Evolutionary conservation across 805 yeast species (phyloP).

Genomic region (Pichia paraexigua): DNA sequence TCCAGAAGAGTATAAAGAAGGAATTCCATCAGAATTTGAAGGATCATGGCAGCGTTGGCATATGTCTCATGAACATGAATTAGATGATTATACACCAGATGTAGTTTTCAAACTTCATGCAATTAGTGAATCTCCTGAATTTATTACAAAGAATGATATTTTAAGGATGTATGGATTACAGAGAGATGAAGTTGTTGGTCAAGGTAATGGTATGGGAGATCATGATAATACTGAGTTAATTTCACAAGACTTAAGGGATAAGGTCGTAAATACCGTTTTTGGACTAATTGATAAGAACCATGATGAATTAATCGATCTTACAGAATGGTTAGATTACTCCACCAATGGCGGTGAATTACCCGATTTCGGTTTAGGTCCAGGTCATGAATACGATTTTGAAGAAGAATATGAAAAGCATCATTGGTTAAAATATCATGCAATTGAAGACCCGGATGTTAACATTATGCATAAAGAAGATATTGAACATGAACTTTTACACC

Average conservation of each 20-base stretch:
- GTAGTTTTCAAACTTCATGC: constrained; percentile 81
- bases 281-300: constrained; percentile 53
- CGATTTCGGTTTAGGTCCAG: constrained; percentile 83
- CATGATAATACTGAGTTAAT: constrained; percentile 60
- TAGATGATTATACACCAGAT: constrained; percentile 34
- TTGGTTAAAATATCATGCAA: constrained; percentile 75
- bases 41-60: constrained; percentile 80
- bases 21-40: constrained; percentile 40
- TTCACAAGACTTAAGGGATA: constrained; percentile 44
- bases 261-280: constrained; percentile 50
- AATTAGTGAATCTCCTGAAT: constrained; percentile 45
- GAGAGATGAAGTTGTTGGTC: constrained; percentile 69
- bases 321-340: constrained; percentile 63
- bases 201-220: constrained; percentile 83
- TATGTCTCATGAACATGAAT: constrained; percentile 81
- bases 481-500: constrained; percentile 80
- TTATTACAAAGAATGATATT: constrained; percentile 45
- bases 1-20: constrained; percentile 29
- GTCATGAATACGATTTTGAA: constrained; percentile 88
- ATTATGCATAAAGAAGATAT: constrained; percentile 81
- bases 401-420: constrained; percentile 91
- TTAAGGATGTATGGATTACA: constrained; percentile 73
- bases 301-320: constrained; percentile 56
- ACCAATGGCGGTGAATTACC: constrained; percentile 67
- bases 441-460: constrained; percentile 75